phyloP scores from a whole-genome alignment of 176 grass and related monocot species.

The Elaeis guineensis region DNA sequence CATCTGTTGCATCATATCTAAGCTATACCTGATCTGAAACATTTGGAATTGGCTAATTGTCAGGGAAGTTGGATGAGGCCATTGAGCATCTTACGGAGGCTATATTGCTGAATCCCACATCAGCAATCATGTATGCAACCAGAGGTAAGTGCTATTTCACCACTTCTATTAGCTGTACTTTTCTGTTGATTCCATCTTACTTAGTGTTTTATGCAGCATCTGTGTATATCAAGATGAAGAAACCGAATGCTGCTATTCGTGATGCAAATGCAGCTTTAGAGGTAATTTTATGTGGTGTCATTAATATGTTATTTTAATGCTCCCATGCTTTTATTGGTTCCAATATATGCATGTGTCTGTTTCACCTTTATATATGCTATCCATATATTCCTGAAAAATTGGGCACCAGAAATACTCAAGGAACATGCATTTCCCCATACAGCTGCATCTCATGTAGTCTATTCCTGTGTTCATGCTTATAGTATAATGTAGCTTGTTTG shows the following conservation, averaged over 20 bases:
- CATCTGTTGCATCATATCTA: neutral
- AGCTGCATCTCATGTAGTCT: too few relatives aligned
- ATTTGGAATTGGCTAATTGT: constrained; percentile 5
- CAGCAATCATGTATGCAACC: constrained; percentile 93
- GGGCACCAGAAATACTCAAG: too few relatives aligned
- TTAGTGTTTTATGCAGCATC: constrained; percentile 37
- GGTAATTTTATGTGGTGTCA: constrained; percentile 25
- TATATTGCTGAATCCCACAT: constrained; percentile 74
- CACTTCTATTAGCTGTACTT: too few relatives aligned
- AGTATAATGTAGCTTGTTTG: too few relatives aligned
- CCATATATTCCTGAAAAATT: too few relatives aligned
- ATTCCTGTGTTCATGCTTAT: too few relatives aligned
- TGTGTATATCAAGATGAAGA: constrained; percentile 95
- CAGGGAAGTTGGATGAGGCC: constrained; percentile 76
- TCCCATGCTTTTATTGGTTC: neutral
- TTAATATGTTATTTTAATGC: neutral
- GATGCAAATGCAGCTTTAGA: constrained; percentile 87
- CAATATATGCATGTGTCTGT: too few relatives aligned
- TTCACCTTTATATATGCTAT: too few relatives aligned
- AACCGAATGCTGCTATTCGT: constrained; percentile 84
- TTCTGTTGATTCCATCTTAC: too few relatives aligned
- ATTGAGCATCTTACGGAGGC: constrained; percentile 88
- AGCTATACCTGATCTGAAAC: too few relatives aligned
- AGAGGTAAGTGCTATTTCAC: constrained; percentile 44
- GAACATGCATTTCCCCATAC: too few relatives aligned